Base-by-base conservation (phyloP, 2,329 filamentous ascomycete species). In the Fusarium poae region DNA sequence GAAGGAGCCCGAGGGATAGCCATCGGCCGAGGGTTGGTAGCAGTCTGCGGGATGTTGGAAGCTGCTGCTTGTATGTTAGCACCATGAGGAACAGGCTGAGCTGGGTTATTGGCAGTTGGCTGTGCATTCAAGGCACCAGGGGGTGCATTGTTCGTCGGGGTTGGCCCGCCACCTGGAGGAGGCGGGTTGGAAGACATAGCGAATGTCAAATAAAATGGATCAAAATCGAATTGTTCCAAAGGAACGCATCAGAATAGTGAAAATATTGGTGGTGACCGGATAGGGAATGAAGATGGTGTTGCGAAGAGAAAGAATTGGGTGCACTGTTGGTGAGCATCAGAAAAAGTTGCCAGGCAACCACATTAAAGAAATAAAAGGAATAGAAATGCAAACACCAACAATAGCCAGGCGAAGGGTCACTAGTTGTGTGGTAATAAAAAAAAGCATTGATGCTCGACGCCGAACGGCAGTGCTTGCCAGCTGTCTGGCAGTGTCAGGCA, bases 131-230 rank as follows among this genome's bases (percentile, higher is more conserved):
- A 18, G 13, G 18, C 30, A 20, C 27, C 34, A 11, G 5, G 16
- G 23, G 44, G 25, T 6, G 39, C 9, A 16, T 46, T 62, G 27
- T 42, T 57, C 29, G 37, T 25, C 29, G 16, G 18, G 43, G 45
- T 21, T 18, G 57, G 57, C 20, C 32, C n/a, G 21, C 29, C 51
- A 48, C 40, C 40, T 13, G 27, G 18, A 16, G 43, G 46, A 9
- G 51, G 29, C 5, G 37, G 25, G n/a, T 50, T 50, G 15, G 49
- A 58, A 27, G 51, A 57, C 66, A 68, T 68, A 11, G 12, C 15
- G 48, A 39, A 10, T 10, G 21, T 34, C 20, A 25, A 37, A 15
- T 13, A 32, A 10, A 35, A 25, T 16, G 40, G 32, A 30, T 15
- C 15, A 44, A 45, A 9, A 25, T 16, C n/a, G 5, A 20, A 32